Evolutionary conservation across 2,329 filamentous ascomycete species (phyloP).

Genomic region (Amauroascus verrucosus): DNA sequence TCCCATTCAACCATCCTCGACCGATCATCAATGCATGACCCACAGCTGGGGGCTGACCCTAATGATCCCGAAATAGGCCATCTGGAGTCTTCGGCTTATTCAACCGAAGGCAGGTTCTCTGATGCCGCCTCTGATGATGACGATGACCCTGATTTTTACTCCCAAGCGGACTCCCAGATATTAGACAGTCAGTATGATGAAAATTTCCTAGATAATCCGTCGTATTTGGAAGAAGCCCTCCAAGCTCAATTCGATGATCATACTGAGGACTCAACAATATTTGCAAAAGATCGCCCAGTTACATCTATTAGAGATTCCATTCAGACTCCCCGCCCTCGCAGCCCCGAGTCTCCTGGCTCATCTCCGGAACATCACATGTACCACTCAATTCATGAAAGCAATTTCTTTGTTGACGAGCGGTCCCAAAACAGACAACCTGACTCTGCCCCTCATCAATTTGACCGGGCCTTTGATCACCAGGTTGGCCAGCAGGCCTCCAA

Average conservation of each 20-base stretch:
- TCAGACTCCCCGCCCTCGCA: constrained; percentile 17
- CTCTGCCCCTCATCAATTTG: not conserved
- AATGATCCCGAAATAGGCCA: constrained; percentile 2
- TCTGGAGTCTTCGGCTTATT: constrained; percentile 28
- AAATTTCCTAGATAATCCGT: constrained; percentile 28
- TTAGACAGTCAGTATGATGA: constrained; percentile 23
- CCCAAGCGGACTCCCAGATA: constrained; percentile 23
- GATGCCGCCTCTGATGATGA: constrained; percentile 34
- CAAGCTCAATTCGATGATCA: constrained; percentile 28
- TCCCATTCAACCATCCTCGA: constrained; percentile 33
- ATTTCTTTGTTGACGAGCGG: not conserved
- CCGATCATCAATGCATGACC: constrained; percentile 13
- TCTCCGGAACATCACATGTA: constrained; percentile 8
- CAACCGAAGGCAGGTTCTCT: constrained; percentile 34
- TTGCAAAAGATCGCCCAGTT: constrained; percentile 9
- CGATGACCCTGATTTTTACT: constrained; percentile 19
- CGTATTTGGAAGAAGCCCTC: constrained; percentile 32
- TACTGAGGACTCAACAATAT: constrained; percentile 20
- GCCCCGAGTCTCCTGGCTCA: constrained; percentile 13
- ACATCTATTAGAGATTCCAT: not conserved
- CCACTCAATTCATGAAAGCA: constrained; percentile 7
- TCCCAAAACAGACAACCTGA: not conserved
- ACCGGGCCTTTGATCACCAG: not conserved
- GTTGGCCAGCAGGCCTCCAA: not conserved
- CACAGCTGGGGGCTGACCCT: constrained; percentile 14